A percentile compares a stretch with the other conserved stretches of the same genome.
These are phyloP conservation scores for Microstroma glucosiphilum DNA, from an alignment of 1,284 basidiomycete species.

Conservation along the genomic window DNA sequence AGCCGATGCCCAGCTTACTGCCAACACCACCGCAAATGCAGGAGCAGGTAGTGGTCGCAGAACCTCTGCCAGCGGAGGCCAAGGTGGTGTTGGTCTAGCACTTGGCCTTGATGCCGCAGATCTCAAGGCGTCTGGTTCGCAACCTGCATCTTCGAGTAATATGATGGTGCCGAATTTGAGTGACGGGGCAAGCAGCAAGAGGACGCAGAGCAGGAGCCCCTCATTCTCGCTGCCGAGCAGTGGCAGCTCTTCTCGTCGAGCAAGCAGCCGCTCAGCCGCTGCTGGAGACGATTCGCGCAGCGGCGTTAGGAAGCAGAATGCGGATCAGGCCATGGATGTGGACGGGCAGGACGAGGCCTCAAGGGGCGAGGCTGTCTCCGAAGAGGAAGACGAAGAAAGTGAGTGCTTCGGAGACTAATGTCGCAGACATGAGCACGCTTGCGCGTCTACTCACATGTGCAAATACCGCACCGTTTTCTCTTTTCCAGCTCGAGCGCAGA, in stretches of 20 bases:
- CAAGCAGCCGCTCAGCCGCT: conserved; percentile 30
- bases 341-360: conserved; percentile 19
- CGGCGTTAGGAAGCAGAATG: conserved; percentile 26
- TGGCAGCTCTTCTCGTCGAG: conserved; percentile 25
- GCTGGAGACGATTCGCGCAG: conserved; percentile 25
- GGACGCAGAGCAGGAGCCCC: conserved; percentile 16
- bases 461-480: conserved; percentile 2
- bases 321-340: conserved; percentile 12
- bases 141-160: neutral
- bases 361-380: conserved; percentile 18
- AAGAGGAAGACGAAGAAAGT: conserved; percentile 37
- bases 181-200: neutral
- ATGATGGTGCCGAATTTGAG: neutral
- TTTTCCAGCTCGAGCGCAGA: conserved; percentile 32
- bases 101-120: conserved; percentile 33
- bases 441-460: neutral
- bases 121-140: conserved; percentile 14
- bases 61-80: neutral
- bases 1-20: conserved; percentile 30
- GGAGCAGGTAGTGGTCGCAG: neutral
- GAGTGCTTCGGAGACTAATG: conserved; percentile 10
- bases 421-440: neutral
- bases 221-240: conserved; percentile 35
- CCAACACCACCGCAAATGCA: conserved; percentile 43
- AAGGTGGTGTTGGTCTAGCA: conserved; percentile 17